phyloP scores from a whole-genome alignment of 345 rosid genomes.

The Anacardium occidentale region DNA sequence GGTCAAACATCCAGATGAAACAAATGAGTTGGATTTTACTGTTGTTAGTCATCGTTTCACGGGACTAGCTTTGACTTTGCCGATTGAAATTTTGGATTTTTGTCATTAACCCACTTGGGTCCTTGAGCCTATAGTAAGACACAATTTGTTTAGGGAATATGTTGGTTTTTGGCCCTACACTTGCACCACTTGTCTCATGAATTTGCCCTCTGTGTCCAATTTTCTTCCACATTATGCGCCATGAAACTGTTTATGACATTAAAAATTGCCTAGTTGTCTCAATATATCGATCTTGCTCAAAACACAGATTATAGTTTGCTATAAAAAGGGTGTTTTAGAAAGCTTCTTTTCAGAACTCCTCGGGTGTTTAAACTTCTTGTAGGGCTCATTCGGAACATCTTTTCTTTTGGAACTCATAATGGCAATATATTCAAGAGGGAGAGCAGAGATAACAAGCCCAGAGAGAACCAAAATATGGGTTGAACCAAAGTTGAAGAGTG shows the following conservation, averaged over 20 bases:
- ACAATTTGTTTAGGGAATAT: constrained; percentile 5
- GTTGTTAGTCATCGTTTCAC: constrained; percentile 29
- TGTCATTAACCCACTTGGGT: constrained; percentile 21
- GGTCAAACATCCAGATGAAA: background rate
- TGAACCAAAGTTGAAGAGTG: constrained; percentile 24
- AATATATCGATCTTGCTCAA: background rate
- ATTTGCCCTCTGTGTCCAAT: background rate
- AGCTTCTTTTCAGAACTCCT: background rate
- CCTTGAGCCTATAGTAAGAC: constrained; percentile 26
- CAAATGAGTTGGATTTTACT: constrained; percentile 10
- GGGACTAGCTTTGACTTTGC: constrained; percentile 28
- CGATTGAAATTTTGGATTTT: constrained; percentile 20
- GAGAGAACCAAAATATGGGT: constrained; percentile 28
- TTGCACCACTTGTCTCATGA: constrained; percentile 12
- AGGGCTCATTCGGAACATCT: background rate
- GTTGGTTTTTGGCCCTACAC: constrained; percentile 21
- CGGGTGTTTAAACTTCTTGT: background rate
- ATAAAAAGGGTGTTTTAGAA: constrained; percentile 1
- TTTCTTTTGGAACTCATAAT: constrained; percentile 12
- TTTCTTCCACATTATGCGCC: background rate
- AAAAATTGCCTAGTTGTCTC: background rate
- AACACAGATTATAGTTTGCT: background rate
- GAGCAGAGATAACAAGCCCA: constrained; percentile 26
- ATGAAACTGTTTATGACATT: background rate
- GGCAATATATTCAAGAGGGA: constrained; percentile 27